Base-by-base conservation (phyloP, 2,329 filamentous ascomycete species). In the Massarina eburnea region DNA sequence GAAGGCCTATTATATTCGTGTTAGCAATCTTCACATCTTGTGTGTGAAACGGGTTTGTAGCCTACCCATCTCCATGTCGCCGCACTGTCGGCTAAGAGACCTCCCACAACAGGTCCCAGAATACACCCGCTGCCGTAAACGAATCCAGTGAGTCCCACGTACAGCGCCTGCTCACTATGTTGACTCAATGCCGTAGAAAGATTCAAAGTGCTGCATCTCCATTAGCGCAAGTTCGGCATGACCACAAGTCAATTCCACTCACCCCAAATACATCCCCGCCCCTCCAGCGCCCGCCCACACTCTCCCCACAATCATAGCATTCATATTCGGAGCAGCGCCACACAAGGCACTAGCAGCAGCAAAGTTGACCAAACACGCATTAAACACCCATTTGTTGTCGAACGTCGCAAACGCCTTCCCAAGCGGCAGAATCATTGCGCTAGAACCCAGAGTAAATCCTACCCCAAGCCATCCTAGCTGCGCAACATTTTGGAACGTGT, bases 51-150 rank as follows among this genome's bases (percentile, higher is more conserved):
- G n/a, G n/a, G n/a, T n/a, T n/a, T n/a, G 27, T 41, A 43, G 24
- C 29, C 37, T 3, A 17, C 39, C 46, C 46, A 49, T 20, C 45
- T 17, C 45, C 45, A 43, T 3, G 34, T 39, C 20, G 45, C 45
- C 9, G 19, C 2, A 3, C 26, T 20, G 2, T 36, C 32, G 2
- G 40, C 66, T 27, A 79, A 77, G 0, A 70, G 72, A 18, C 76
- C 75, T 14, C 75, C 75, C 8, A 78, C 60, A 15, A 78, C 61
- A 1, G 76, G 76, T 0, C 77, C 77, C 0, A 79, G 54, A 33
- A 51, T 51, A 4, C 67, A 72, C 3, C 76, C 77, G 3, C 76
- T 38, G 30, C 76, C 74, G 72, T 74, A 79, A 0, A 53, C 51
- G 3, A 69, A 41, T 2, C 64, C 67, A 1, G 56, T 56, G 1